Conservation (phyloP, 257 asterid genomes). For the Mentha longifolia region DNA sequence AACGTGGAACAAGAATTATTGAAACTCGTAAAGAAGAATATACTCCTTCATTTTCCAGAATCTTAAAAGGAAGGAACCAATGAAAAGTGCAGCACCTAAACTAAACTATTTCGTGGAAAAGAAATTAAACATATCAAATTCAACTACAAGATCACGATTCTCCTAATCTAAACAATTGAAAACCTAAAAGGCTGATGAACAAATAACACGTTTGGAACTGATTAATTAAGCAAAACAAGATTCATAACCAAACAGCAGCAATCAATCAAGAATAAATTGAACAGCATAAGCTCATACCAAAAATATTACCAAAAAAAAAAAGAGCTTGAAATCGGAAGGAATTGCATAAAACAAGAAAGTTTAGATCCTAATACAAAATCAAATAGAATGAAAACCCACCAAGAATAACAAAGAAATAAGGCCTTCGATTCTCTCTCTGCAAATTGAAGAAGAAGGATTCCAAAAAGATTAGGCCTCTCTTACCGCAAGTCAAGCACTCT, state of each 20-base stretch:
- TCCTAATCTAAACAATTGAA: neutral
- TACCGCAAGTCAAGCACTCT: neutral
- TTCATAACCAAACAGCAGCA: slow-evolving; percentile 15
- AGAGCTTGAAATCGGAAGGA: slow-evolving; percentile 11
- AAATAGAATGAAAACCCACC: slow-evolving; percentile 26
- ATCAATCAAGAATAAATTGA: slow-evolving; percentile 11
- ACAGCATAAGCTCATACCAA: neutral
- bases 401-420: slow-evolving; percentile 11
- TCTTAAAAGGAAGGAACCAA: neutral
- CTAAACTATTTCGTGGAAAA: neutral
- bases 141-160: neutral
- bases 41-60: neutral
- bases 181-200: neutral
- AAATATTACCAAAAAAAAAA: neutral
- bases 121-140: neutral
- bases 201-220: neutral
- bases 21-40: slow-evolving; percentile 1
- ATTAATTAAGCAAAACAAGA: slow-evolving; percentile 6
- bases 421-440: neutral
- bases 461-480: slow-evolving; percentile 17
- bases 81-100: neutral
- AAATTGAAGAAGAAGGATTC: slow-evolving; percentile 27
- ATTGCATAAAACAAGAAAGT: slow-evolving; percentile 16
- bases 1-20: slow-evolving; percentile 20
- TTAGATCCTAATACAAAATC: slow-evolving; percentile 29